Evolutionary conservation across 2,329 filamentous ascomycete species (phyloP), one percentile per base, ranked within the genome.

Genomic region (Alternaria panax): DNA sequence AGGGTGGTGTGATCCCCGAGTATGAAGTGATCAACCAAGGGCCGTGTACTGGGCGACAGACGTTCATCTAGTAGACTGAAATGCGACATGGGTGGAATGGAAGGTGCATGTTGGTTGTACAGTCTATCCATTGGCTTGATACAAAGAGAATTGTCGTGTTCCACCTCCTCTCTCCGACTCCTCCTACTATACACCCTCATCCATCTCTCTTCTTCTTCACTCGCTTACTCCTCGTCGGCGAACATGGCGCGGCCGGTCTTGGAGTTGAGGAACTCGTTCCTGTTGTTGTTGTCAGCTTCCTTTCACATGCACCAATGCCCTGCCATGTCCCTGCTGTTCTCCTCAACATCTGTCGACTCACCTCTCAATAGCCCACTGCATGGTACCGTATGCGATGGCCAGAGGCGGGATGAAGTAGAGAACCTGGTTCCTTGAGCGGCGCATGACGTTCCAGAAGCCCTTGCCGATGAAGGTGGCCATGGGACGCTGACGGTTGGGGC

Each of bases 391-490:
- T 69, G 87, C 93, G 69, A 85, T 80, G 66, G 95, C 73, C 71
- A 97, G 82, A 38, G 93, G 90, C 60, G 95, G 91, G 25, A 89
- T 86, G 81, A 93, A 89, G 87, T 93, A 99, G 71, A 98, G 88
- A 70, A 96, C 88, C 85, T 98, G 95, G 71, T 86, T 81, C 79
- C 88, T 89, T 82, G 90, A 91, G 75, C 95, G 89, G 80, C 95
- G 90, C 87, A 91, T 96, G 73, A 88, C 90, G 87, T 99, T 99
- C 90, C 98, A 98, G 84, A 98, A 82, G 75, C 93, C 94, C 69
- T 90, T 91, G 80, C 94, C 83, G 67, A 86, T 80, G 61, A 90
- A 84, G 73, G 92, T 92, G 66, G 92, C 92, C 69, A 96, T 86
- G 65, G 93, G 91, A 75, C 91, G 89, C 84, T 97, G 94, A 78